These are phyloP conservation scores for Melocanna baccifera DNA, from an alignment of 176 grass and related monocot genomes.

Conservation along the genomic window DNA sequence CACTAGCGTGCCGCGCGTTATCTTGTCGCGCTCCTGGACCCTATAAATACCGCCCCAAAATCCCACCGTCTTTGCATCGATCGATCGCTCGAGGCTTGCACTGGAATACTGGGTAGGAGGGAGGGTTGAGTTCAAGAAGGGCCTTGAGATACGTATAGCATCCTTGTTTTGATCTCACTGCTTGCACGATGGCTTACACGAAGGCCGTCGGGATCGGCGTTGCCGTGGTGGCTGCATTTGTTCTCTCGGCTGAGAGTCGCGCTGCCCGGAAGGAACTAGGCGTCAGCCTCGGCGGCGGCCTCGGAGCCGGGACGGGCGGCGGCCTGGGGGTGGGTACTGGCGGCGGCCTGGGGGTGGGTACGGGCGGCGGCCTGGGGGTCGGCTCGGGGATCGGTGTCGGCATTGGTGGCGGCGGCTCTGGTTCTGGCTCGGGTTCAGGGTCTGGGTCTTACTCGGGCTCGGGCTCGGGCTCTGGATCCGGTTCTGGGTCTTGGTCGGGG, in stretches of 20 bases:
- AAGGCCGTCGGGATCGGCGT: conserved; percentile 30
- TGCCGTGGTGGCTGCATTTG: conserved; percentile 16
- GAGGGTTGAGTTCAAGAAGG: neutral
- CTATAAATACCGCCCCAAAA: conserved; percentile 37
- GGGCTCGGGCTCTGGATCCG: neutral
- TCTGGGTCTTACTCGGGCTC: conserved; percentile 15
- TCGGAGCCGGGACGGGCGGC: conserved; percentile 18
- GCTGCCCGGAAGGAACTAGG: conserved; percentile 51
- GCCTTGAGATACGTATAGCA: neutral
- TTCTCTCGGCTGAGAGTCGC: conserved; percentile 42
- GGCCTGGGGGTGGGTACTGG: conserved; percentile 35
- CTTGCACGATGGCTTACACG: conserved; percentile 30
- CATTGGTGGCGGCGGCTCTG: conserved; percentile 17
- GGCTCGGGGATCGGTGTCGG: conserved; percentile 40
- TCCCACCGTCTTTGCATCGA: neutral
- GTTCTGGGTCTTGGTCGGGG: conserved; percentile 6
- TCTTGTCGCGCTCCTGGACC: neutral
- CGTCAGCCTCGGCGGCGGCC: neutral
- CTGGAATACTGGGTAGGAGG: too few relatives aligned
- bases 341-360: neutral
- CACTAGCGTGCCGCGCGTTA: neutral
- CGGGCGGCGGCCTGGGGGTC: conserved; percentile 15
- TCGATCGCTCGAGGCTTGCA: neutral
- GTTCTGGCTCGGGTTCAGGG: neutral
- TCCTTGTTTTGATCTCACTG: neutral